Evolutionary conservation across 2,329 filamentous ascomycete genomes (phyloP).

Genomic region (Knufia fluminis): DNA sequence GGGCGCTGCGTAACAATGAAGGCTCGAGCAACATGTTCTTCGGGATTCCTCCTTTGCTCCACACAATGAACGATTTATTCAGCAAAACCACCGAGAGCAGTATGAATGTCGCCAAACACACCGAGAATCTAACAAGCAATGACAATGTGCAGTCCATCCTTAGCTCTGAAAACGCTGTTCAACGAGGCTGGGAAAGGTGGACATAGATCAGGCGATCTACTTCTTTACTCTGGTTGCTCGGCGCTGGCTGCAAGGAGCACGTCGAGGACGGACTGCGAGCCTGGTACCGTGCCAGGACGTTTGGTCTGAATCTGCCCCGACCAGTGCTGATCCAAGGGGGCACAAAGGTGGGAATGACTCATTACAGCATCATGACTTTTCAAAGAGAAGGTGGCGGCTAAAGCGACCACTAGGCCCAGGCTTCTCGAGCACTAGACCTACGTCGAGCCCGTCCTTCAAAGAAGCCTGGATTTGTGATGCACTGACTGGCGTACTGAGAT

Average conservation of each 20-base stretch:
- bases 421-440: constrained; percentile 2
- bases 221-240: neutral
- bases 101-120: no score
- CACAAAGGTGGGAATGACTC: neutral
- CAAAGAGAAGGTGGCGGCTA: neutral
- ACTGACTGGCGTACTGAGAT: neutral
- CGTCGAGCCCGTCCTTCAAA: neutral
- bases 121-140: no score
- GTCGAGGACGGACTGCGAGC: neutral
- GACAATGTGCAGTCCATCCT: no score
- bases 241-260: neutral
- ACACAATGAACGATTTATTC: no score
- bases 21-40: no score
- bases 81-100: no score
- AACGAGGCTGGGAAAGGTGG: constrained; percentile 17
- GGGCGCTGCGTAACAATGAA: no score
- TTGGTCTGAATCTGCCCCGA: neutral
- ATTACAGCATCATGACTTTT: constrained; percentile 5
- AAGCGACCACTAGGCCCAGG: neutral
- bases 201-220: constrained; percentile 12
- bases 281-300: neutral
- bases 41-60: no score
- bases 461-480: neutral
- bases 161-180: no score
- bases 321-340: neutral